phyloP scores from a whole-genome alignment of 2,329 filamentous ascomycete genomes.

The Myriangium duriaei region DNA sequence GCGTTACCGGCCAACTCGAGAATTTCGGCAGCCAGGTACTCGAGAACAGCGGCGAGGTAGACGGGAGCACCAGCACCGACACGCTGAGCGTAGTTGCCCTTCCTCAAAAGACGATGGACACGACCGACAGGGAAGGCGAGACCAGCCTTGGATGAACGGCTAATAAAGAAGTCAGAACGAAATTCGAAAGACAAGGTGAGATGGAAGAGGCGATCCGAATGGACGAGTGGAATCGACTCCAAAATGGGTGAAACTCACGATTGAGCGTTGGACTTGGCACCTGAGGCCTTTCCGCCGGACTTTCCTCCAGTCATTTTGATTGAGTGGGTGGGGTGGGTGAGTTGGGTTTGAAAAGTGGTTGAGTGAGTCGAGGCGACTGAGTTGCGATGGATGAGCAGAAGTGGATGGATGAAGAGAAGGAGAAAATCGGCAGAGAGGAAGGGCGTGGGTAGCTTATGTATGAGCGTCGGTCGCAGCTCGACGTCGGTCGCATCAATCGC shows the following conservation, averaged over 20 bases:
- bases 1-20: constrained; percentile 98
- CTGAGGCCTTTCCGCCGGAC: constrained; percentile 98
- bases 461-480: constrained; percentile 16
- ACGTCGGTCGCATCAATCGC: constrained; percentile 9
- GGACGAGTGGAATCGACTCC: constrained; percentile 13
- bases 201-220: constrained; percentile 9
- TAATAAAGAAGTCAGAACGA: constrained; percentile 38
- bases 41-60: constrained; percentile 92
- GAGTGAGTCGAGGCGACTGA: constrained; percentile 17
- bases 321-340: constrained; percentile 28
- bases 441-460: constrained; percentile 24
- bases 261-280: constrained; percentile 91
- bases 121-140: constrained; percentile 97
- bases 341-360: constrained; percentile 24
- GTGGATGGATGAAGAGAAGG: constrained; percentile 18
- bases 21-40: constrained; percentile 97
- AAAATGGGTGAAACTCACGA: constrained; percentile 56
- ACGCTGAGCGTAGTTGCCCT: constrained; percentile 99
- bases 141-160: constrained; percentile 97
- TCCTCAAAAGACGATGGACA: constrained; percentile 97
- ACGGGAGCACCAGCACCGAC: constrained; percentile 96
- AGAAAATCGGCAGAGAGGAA: constrained; percentile 10
- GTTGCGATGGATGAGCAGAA: constrained; percentile 18
- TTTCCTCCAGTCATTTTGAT: constrained; percentile 99
- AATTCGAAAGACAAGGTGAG: constrained; percentile 10